Evolutionary conservation across 306 rosid genomes (phyloP), one percentile per base, ranked within the genome.

Genomic region (Quercus variabilis): DNA sequence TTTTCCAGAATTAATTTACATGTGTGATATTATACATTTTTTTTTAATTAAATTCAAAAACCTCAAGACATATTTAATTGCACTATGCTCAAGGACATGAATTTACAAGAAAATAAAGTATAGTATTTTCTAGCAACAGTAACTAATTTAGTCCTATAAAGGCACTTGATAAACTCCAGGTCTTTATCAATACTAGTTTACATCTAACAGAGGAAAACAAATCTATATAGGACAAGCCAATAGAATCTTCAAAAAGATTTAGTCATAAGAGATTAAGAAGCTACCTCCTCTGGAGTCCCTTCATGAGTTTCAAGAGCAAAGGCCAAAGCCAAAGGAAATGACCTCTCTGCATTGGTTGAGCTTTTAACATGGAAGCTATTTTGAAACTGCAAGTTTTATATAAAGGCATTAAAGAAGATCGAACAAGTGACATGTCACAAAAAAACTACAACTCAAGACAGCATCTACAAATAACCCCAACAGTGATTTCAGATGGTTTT

Each of bases 241-340:
- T 63, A 33, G 57, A 67, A 0, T 67, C 25, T 67, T 67, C 52
- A 75, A 62, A 26, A 57, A 63, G 68, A 71, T 35, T 60, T 74
- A 49, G 54, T 69, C 59, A 78, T 69, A 60, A 73, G 55, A 81
- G 38, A 67, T 51, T 19, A 35, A 68, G 21, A 63, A 81, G 69
- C 80, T 87, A 92, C 99, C 99, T 92, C 99, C 82, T 94, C 99
- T 55, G 86, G 78, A 87, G 91, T 90, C 73, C 97, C 99, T 86
- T 92, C 97, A 56, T 35, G 91, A 30, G 87, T 74, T 80, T 91
- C 97, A 25, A 91, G 81, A 78, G 97, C 89, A 56, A 69, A 57
- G 26, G 88, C 74, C 75, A 91, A 69, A 83, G 90, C 86, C 41
- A 81, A 80, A 78, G 21, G 68, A 73, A 82, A 79, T 65, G 90